A percentile compares a stretch with the other conserved stretches of the same genome.
Evolutionary conservation across 306 rosid species (phyloP).

Genomic region (Castanea sativa): DNA sequence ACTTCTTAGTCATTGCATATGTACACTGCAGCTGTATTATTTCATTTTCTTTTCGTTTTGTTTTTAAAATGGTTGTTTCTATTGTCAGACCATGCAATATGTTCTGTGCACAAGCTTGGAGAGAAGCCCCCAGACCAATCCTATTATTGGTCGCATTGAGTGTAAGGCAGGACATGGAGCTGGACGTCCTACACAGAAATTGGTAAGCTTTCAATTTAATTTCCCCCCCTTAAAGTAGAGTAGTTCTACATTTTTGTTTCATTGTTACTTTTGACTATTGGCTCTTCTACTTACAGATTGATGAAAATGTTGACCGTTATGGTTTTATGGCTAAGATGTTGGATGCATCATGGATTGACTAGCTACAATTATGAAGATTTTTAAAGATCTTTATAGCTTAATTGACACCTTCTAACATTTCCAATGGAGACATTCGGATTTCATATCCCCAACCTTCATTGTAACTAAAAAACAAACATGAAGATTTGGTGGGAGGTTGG

Average conservation of each 20-base stretch:
- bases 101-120: slow-evolving; percentile 65
- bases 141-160: slow-evolving; percentile 89
- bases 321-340: slow-evolving; percentile 59
- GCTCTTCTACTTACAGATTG: slow-evolving; percentile 35
- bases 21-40: not conserved
- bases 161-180: slow-evolving; percentile 85
- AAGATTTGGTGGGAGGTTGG: no score
- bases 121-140: slow-evolving; percentile 79
- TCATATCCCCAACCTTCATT: no score
- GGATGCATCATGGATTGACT: slow-evolving; percentile 47
- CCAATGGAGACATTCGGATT: no score
- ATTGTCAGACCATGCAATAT: slow-evolving; percentile 71
- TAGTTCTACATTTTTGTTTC: not conserved
- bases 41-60: not conserved
- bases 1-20: no score
- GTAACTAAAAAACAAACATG: no score
- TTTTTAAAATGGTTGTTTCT: not conserved
- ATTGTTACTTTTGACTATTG: not conserved
- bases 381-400: no score
- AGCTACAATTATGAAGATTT: not conserved
- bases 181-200: slow-evolving; percentile 91
- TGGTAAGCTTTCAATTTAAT: slow-evolving; percentile 31
- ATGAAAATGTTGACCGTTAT: slow-evolving; percentile 54
- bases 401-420: no score
- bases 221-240: no score